These are phyloP conservation scores for Ceriops decandra DNA, from an alignment of 345 rosid species.

Conservation along the genomic window DNA sequence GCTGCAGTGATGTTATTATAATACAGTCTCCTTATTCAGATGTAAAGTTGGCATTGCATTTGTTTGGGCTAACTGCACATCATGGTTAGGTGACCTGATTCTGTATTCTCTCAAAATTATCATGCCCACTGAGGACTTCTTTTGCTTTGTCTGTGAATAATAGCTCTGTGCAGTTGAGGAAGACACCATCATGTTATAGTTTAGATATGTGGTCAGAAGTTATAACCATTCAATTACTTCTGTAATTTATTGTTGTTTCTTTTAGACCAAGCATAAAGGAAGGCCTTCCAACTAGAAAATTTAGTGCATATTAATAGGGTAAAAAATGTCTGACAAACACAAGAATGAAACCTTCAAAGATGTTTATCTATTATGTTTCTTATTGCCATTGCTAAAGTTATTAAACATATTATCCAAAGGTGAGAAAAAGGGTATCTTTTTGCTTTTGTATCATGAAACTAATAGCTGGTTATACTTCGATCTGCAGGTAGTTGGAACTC, in stretches of 20 bases:
- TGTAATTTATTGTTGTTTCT: neutral
- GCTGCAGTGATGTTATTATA: neutral
- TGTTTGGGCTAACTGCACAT: neutral
- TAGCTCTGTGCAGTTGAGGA: neutral
- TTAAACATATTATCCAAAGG: neutral
- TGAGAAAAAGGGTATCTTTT: conserved; percentile 1
- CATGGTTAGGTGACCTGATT: neutral
- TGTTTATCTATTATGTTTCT: conserved; percentile 7
- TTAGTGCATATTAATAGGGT: too few relatives aligned
- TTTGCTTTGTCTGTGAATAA: neutral
- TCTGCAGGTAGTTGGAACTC: conserved; percentile 96
- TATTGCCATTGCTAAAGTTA: neutral
- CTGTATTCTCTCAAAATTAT: neutral
- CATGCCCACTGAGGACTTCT: neutral
- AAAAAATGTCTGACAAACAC: too few relatives aligned
- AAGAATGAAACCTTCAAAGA: neutral
- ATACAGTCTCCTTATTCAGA: neutral
- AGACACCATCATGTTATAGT: neutral
- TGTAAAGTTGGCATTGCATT: neutral
- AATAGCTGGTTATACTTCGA: conserved; percentile 3
- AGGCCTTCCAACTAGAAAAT: too few relatives aligned
- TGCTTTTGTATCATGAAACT: conserved; percentile 19
- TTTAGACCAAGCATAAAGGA: neutral
- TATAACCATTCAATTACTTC: neutral
- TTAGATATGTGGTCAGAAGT: conserved; percentile 4